phyloP scores from a whole-genome alignment of 306 rosid species.

The Pyrus pyrifolia region DNA sequence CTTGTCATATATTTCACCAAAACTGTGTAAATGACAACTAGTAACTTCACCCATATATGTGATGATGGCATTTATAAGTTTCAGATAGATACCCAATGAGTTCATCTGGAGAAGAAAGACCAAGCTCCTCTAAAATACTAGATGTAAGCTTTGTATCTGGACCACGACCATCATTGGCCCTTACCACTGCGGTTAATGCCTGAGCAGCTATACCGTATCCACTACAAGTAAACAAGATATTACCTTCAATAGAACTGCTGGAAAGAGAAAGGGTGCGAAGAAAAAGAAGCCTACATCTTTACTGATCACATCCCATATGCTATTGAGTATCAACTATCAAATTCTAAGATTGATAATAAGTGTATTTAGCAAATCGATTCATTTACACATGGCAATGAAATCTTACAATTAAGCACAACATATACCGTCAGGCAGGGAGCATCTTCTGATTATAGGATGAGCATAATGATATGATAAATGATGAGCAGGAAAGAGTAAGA shows the following conservation, averaged over 20 bases:
- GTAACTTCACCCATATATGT: constrained; percentile 7
- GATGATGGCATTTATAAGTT: constrained; percentile 4
- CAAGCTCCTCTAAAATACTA: constrained; percentile 49
- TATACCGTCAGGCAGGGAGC: background rate
- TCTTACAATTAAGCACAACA: background rate
- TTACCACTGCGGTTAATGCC: constrained; percentile 76
- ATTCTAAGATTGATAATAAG: background rate
- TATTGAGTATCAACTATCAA: background rate
- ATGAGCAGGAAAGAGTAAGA: background rate
- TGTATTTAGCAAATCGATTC: background rate
- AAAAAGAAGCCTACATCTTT: background rate
- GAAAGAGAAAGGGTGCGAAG: background rate
- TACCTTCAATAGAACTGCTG: constrained; percentile 5
- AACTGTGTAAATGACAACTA: constrained; percentile 2
- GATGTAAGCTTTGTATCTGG: constrained; percentile 53
- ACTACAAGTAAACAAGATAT: constrained; percentile 42
- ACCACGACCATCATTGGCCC: constrained; percentile 90
- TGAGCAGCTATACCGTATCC: constrained; percentile 93
- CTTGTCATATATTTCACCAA: constrained; percentile 4
- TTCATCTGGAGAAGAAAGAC: constrained; percentile 80
- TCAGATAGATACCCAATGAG: constrained; percentile 65
- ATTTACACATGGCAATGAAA: background rate
- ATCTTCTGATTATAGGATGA: background rate
- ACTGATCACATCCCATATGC: background rate
- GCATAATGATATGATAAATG: background rate